These are phyloP conservation scores for Vitis cinerea DNA, from an alignment of 164 flowering plant species.

Conservation along the genomic window DNA sequence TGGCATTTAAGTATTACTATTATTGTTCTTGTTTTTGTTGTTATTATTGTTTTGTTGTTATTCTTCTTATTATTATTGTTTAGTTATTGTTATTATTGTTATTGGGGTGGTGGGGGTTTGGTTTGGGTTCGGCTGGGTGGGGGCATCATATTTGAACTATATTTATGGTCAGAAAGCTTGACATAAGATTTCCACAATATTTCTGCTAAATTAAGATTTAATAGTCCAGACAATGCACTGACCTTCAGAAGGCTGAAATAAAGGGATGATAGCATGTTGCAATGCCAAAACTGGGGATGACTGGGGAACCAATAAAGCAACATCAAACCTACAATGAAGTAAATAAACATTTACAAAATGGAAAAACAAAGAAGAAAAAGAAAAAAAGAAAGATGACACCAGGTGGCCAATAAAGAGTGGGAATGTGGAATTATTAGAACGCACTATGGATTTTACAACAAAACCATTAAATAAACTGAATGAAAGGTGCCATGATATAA, in stretches of 20 bases:
- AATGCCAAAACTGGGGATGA: slow-evolving; percentile 78
- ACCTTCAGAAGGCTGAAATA: slow-evolving; percentile 41
- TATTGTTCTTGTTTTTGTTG: no score
- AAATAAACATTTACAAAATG: slow-evolving; percentile 3
- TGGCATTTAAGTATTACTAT: no score
- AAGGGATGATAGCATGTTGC: slow-evolving; percentile 73
- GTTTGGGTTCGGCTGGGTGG: no score
- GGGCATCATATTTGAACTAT: no score
- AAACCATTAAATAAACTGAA: not conserved
- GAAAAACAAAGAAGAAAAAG: not conserved
- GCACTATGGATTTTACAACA: no score
- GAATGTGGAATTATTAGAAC: not conserved
- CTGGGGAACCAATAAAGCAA: slow-evolving; percentile 66
- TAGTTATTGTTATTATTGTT: no score
- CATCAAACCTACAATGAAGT: slow-evolving; percentile 77
- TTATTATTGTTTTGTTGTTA: no score
- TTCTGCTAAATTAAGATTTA: not conserved
- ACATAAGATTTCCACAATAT: not conserved
- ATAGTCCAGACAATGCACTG: slow-evolving; percentile 12
- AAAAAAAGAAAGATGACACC: no score
- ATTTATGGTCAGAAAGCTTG: no score
- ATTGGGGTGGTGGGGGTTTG: no score
- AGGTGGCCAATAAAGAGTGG: not conserved
- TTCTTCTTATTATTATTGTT: no score
- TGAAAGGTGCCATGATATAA: not conserved